These are phyloP conservation scores for bread wheat (Triticum aestivum) DNA, from an alignment of 176 grass and related monocot genomes.

Conservation along the genomic window IWGSC_CS_RefSeq_v2.1 NC_057801.1:562272784-562273283, in stretches of 20 bases:
- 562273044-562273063: neutral
- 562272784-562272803: neutral
- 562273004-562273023: neutral
- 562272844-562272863: neutral
- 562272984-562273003: neutral
- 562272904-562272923: neutral
- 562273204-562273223: neutral
- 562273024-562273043: neutral
- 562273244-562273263: conserved; percentile 17
- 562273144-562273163: neutral
- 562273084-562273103: neutral
- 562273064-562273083: neutral
- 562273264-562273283: neutral
- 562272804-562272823: neutral
- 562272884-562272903: neutral
- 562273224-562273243: neutral
- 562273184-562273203: neutral
- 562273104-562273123: neutral
- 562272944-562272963: neutral
- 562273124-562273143: neutral
- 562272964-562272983: neutral
- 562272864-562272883: neutral
- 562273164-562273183: neutral
- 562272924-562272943: neutral
- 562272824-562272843: neutral